Base-by-base conservation (phyloP, 2,329 filamentous ascomycete genomes). In the Atkinsonella texensis region DNA sequence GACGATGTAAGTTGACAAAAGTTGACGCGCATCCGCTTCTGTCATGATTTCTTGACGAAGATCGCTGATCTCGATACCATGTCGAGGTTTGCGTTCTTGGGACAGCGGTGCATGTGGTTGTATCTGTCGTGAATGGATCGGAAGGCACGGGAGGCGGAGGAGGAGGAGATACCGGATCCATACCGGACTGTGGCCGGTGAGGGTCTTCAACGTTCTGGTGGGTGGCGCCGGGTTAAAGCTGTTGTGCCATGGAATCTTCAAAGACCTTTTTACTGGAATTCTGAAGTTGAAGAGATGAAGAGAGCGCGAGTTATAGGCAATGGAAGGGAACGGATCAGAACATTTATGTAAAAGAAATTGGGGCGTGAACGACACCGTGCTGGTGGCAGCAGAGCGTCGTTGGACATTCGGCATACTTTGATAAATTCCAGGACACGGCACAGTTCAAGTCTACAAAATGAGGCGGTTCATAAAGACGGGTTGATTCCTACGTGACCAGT, bases 1-100 rank as follows among this genome's bases (percentile, higher is more conserved):
- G 15, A 72, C 64, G 32, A 62, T 47, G 54, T 70, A 74, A 1
- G 67, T 64, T 0, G 74, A 70, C 13, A 74, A 65, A 3, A 56
- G 53, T 3, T 69, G 65, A 5, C 61, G 64, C 44, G 70, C 70
- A 12, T 72, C 64, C 6, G 64, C 61, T 23, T 70, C 64, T 1
- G 67, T 71, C 50, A 66, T 56, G 15, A 60, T 58, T 41, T 70
- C 66, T 9, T 61, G 54, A 32, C 66, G 66, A 47, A 73, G 60
- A 50, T 75, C 71, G 8, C 61, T 65, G 18, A 62, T 55, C 43
- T 63, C 58, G 13, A 57, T 52, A 6, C 52, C 33, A 28, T 52
- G 53, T 45, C 55, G 55, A 23, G 48, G 33, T 2, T 48, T 57
- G 39, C 60, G 55, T 20, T 59, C 55, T 7, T 15, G 32, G n/a